phyloP scores from a whole-genome alignment of 2,329 filamentous ascomycete species.

The Fusarium udum region DNA sequence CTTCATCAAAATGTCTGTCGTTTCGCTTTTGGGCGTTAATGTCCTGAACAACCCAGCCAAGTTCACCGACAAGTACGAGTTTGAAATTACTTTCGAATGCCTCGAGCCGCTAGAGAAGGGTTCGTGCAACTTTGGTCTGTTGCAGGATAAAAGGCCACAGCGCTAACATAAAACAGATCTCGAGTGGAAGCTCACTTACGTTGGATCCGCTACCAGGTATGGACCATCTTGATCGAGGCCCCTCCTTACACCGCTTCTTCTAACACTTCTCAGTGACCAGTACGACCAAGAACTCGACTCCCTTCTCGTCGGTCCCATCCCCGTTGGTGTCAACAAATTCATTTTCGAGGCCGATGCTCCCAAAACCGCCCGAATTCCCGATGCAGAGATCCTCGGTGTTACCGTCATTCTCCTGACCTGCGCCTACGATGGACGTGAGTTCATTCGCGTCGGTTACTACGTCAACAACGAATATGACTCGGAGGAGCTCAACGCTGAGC shows the following conservation, averaged over 20 bases:
- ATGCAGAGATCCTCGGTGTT: conserved; percentile 94
- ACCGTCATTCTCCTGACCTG: conserved; percentile 97
- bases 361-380: conserved; percentile 88
- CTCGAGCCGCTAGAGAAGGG: conserved; percentile 94
- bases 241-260: conserved; percentile 31
- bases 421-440: conserved; percentile 95
- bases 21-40: conserved; percentile 93
- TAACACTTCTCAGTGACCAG: conserved; percentile 72
- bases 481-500: conserved; percentile 87
- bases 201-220: conserved; percentile 96
- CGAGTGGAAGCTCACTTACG: conserved; percentile 99
- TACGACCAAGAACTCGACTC: conserved; percentile 99
- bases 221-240: conserved; percentile 48
- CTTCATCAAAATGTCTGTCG: conserved; percentile 79
- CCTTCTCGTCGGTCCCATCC: conserved; percentile 95
- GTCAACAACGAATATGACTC: conserved; percentile 99
- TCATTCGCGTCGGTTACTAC: conserved; percentile 98
- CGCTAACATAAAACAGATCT: conserved; percentile 70
- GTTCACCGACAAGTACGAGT: conserved; percentile 92
- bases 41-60: conserved; percentile 97
- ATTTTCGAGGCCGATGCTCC: conserved; percentile 95
- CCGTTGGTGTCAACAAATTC: conserved; percentile 98
- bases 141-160: neutral
- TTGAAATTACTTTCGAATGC: conserved; percentile 99
- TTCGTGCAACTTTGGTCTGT: conserved; percentile 49